Percentiles rank a stretch among this genome's conserved stretches.
Evolutionary conservation across 2,329 filamentous ascomycete genomes (phyloP).

Genomic region (Cyphellophora attinorum): DNA sequence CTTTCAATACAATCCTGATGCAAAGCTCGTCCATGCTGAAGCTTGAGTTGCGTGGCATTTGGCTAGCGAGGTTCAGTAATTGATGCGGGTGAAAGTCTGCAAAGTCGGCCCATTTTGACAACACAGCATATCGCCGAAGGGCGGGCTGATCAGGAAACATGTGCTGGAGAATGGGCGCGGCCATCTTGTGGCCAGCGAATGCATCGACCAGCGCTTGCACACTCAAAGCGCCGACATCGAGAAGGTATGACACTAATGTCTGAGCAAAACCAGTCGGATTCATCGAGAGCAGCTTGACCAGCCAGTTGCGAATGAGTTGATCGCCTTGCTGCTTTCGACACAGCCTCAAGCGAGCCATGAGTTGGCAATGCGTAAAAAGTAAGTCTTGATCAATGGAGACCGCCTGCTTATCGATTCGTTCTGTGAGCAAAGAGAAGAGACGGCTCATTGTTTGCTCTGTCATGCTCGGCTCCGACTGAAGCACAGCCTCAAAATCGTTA

Average conservation of each 20-base stretch:
- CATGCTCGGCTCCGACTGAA: constrained; percentile 35
- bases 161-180: neutral
- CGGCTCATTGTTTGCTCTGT: constrained; percentile 33
- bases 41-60: neutral
- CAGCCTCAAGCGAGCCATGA: constrained; percentile 32
- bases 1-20: neutral
- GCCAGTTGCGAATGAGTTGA: constrained; percentile 31
- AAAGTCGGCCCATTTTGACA: constrained; percentile 1
- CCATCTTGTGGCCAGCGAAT: neutral
- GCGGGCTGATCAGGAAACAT: neutral
- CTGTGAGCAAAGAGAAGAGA: constrained; percentile 31
- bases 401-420: constrained; percentile 25
- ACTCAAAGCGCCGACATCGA: constrained; percentile 36
- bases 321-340: constrained; percentile 36
- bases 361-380: constrained; percentile 26
- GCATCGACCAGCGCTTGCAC: constrained; percentile 28
- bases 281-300: constrained; percentile 27
- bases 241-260: constrained; percentile 28
- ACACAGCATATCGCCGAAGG: neutral
- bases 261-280: constrained; percentile 24
- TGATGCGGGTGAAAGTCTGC: neutral
- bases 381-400: constrained; percentile 22
- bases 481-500: constrained; percentile 36
- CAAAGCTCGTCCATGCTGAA: neutral
- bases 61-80: neutral